A percentile compares a stretch with the other conserved stretches of the same genome.
Conservation (phyloP, 164 flowering plant genomes). For the Vitis rupestris region DNA sequence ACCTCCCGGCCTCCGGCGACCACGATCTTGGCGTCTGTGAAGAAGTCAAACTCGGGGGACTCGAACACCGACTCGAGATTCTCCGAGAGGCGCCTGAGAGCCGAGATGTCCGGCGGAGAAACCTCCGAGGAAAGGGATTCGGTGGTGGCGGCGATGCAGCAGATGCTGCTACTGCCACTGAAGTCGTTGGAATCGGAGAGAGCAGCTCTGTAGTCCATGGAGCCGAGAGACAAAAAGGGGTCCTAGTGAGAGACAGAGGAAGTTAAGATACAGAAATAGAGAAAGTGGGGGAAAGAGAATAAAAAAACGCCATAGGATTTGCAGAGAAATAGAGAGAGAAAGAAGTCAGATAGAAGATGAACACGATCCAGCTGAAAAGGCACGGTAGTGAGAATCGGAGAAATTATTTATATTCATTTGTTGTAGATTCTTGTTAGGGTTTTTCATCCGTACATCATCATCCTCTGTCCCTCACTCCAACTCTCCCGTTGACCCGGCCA, state of each 20-base stretch:
- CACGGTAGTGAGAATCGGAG: too few relatives aligned
- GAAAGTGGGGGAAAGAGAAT: not conserved
- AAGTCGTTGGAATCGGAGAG: slow-evolving; percentile 70
- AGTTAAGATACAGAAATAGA: not conserved
- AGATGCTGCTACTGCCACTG: slow-evolving; percentile 43
- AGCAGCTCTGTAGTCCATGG: slow-evolving; percentile 9
- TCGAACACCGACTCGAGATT: slow-evolving; percentile 47
- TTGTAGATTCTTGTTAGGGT: not conserved
- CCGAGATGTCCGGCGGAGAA: slow-evolving; percentile 29
- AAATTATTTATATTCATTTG: too few relatives aligned
- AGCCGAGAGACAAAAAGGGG: not conserved
- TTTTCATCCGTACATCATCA: slow-evolving; percentile 9
- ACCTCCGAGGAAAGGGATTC: slow-evolving; percentile 24
- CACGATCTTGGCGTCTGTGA: slow-evolving; percentile 55
- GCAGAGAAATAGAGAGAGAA: not conserved
- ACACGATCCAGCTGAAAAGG: too few relatives aligned
- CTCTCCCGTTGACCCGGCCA: not conserved
- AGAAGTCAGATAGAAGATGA: too few relatives aligned
- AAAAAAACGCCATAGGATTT: not conserved
- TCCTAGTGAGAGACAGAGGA: slow-evolving; percentile 18
- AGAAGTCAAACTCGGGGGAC: slow-evolving; percentile 38
- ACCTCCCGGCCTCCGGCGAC: slow-evolving; percentile 39
- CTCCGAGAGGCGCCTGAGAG: slow-evolving; percentile 51
- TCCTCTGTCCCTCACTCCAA: too few relatives aligned
- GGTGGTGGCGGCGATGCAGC: slow-evolving; percentile 26